These are phyloP conservation scores for Elongisporangium senticosum DNA, from an alignment of 352 stramenopile species.

Conservation along the genomic window DNA sequence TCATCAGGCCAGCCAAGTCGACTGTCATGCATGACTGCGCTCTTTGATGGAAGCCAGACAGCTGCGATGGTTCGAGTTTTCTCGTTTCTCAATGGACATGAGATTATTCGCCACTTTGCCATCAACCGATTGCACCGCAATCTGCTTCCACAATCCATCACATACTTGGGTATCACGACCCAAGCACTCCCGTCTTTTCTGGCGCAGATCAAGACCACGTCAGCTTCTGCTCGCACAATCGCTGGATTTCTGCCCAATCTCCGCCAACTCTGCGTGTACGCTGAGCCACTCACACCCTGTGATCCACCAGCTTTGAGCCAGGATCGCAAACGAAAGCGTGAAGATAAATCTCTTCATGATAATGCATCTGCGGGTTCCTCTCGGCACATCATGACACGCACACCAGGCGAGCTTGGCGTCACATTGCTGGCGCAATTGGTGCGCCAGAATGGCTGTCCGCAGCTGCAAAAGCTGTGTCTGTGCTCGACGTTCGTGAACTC, in stretches of 20 bases:
- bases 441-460: neutral
- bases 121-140: conserved; percentile 13
- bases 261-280: conserved; percentile 9
- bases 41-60: conserved; percentile 10
- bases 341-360: neutral
- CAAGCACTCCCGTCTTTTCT: conserved; percentile 3
- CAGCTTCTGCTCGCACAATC: neutral
- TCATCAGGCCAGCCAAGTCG: neutral
- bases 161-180: conserved; percentile 12
- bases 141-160: conserved; percentile 13
- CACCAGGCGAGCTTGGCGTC: conserved; percentile 13
- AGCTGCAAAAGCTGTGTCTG: conserved; percentile 14
- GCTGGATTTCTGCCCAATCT: conserved; percentile 14
- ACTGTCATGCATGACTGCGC: neutral
- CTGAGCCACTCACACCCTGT: neutral
- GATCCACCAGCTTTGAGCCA: neutral
- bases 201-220: neutral
- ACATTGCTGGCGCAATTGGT: conserved; percentile 8
- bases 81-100: conserved; percentile 11
- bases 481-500: conserved; percentile 19
- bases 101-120: conserved; percentile 8
- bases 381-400: neutral
- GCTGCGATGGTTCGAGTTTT: conserved; percentile 14
- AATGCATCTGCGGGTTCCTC: neutral
- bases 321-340: conserved; percentile 6